Evolutionary conservation across 345 rosid species (phyloP).

Genomic region (Camelina hispida): DNA sequence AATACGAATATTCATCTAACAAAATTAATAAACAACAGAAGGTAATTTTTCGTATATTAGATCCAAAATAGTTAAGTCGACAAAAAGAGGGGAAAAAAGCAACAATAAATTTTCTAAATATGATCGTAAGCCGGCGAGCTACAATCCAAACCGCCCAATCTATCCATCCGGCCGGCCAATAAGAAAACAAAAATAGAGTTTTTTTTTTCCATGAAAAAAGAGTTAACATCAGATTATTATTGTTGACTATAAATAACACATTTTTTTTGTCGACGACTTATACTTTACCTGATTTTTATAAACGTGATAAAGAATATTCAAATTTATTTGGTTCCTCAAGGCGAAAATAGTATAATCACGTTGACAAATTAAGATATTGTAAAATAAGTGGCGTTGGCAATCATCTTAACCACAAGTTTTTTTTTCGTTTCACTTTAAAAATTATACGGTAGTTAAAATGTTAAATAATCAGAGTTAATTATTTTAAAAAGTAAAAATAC

Average conservation of each 20-base stretch:
- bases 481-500: too few species aligned
- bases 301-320: neutral
- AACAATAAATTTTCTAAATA: neutral
- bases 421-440: neutral
- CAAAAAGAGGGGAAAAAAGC: neutral
- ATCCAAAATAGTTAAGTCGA: neutral
- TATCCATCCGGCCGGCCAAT: conserved; percentile 39
- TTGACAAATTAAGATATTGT: conserved; percentile 4
- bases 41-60: neutral
- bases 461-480: neutral
- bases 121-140: conserved; percentile 17
- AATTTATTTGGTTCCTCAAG: neutral
- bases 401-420: neutral
- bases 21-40: neutral
- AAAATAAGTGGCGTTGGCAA: neutral
- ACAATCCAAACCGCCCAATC: conserved; percentile 35
- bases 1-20: neutral
- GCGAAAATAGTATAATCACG: neutral
- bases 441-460: neutral
- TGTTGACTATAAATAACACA: neutral
- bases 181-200: neutral
- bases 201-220: neutral
- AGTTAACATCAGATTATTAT: neutral
- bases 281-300: neutral
- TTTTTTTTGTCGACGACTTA: neutral